Conservation (phyloP, 345 rosid genomes). For the Citrus reticulata region DNA sequence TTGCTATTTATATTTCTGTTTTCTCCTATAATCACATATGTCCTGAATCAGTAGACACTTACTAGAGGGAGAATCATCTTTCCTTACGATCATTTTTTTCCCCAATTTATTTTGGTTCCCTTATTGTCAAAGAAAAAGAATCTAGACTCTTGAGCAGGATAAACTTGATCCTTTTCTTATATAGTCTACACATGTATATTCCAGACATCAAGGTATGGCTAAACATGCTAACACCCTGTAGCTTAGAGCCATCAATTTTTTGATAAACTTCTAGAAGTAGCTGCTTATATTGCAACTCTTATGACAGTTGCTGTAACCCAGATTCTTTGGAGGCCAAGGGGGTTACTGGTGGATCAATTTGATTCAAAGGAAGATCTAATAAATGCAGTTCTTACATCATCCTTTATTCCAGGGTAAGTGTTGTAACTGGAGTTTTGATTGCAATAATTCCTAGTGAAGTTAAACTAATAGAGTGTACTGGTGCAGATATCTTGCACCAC, state of each 20-base stretch:
- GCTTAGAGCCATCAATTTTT: slow-evolving; percentile 7
- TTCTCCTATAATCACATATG: not conserved
- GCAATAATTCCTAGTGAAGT: slow-evolving; percentile 8
- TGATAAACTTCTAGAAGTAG: not conserved
- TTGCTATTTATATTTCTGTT: not conserved
- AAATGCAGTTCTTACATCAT: slow-evolving; percentile 81
- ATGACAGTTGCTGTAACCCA: slow-evolving; percentile 92
- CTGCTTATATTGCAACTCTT: slow-evolving; percentile 13
- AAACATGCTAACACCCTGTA: not conserved
- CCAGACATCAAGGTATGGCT: not conserved
- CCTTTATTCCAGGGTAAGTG: slow-evolving; percentile 87
- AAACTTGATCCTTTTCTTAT: not conserved
- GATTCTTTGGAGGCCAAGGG: slow-evolving; percentile 86
- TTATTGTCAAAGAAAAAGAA: not conserved
- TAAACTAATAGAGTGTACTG: slow-evolving; percentile 8
- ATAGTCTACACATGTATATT: not conserved
- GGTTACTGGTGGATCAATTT: slow-evolving; percentile 89
- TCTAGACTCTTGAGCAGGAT: not conserved
- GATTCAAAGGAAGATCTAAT: slow-evolving; percentile 91
- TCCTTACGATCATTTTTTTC: not conserved
- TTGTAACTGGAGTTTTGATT: slow-evolving; percentile 4
- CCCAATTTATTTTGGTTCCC: not conserved
- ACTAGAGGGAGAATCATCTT: not conserved
- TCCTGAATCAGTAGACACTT: not conserved
- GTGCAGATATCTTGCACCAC: slow-evolving; percentile 91